Base-by-base conservation (phyloP, 306 rosid species). In the Acacia melanoxylon region DNA sequence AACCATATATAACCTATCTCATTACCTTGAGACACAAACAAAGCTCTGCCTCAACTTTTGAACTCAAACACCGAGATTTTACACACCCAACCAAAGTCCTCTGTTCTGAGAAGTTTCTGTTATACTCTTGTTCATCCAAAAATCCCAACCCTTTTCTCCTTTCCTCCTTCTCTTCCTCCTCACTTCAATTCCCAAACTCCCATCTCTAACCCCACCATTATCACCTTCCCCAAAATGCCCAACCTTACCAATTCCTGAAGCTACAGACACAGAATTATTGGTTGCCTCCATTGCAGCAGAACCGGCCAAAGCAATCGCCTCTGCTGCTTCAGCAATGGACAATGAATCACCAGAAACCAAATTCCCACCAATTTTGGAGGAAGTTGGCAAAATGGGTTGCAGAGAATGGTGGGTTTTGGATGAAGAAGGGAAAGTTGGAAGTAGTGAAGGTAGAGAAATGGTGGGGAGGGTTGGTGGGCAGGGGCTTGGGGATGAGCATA, bases 21-120 rank as follows among this genome's bases (percentile, higher is more conserved):
- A 29, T 68, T 70, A 94, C 97, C 94, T 87, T 91, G 81, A 92
- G 91, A 76, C 82, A 81, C 35, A 87, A 77, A 69, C 97, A 89
- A 68, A 89, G 89, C 65, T 89, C 89, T 35, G 93, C 93, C 72
- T 94, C 94, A 41, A 88, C 91, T 69, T 35, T 82, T 83, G 86
- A 70, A 83, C 89, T 89, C 72, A 91, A 78, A 63, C 72, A 66
- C 80, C 92, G 82, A 83, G 85, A 42, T 63, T 82, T 91, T 74
- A 72, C 78, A 66, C 89, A 59, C 78, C 86, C 82, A 74, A 61
- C 59, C 48, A 87, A 73, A 11, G 66, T 17, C 35, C 59, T 77
- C 80, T 68, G 42, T 24, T 62, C 79, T 42, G 52, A 87, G 13
- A 37, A 83, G 12, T 14, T 33, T 5, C 75, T 82, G 48, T 83